A percentile compares a stretch with the other conserved stretches of the same genome.
Evolutionary conservation across 345 rosid species (phyloP).

Genomic region (Arabidopsis arenosa): DNA sequence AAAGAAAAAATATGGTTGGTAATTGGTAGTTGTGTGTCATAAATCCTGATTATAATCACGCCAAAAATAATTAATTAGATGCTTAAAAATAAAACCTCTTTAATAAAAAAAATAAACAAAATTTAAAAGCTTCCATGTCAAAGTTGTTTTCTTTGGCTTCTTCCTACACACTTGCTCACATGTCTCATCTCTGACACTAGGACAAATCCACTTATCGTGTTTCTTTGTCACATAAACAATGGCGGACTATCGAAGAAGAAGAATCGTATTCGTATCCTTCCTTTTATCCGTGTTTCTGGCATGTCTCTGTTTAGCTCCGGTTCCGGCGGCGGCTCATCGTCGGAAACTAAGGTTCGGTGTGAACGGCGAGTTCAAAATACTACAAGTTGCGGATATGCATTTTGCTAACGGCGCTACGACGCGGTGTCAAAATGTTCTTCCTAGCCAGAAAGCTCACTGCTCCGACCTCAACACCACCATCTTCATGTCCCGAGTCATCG

Average conservation of each 20-base stretch:
- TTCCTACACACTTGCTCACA: slow-evolving; percentile 2
- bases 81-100: neutral
- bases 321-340: slow-evolving; percentile 27
- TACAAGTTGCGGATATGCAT: slow-evolving; percentile 97
- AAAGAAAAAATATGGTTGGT: neutral
- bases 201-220: neutral
- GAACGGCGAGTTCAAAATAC: slow-evolving; percentile 77
- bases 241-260: slow-evolving; percentile 30
- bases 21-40: neutral
- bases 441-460: slow-evolving; percentile 57
- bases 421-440: slow-evolving; percentile 58
- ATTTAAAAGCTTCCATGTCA: neutral
- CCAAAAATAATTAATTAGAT: neutral
- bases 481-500: slow-evolving; percentile 71
- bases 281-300: slow-evolving; percentile 15
- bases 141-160: neutral
- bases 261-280: neutral
- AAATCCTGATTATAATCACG: neutral
- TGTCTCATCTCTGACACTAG: neutral
- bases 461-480: slow-evolving; percentile 89
- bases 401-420: slow-evolving; percentile 75
- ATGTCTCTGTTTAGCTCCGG: slow-evolving; percentile 37
- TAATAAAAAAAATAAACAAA: neutral
- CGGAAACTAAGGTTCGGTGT: slow-evolving; percentile 58
- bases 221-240: slow-evolving; percentile 14